Evolutionary conservation across 1,284 basidiomycete species (phyloP).

Genomic region (Stereum hirsutum): DNA sequence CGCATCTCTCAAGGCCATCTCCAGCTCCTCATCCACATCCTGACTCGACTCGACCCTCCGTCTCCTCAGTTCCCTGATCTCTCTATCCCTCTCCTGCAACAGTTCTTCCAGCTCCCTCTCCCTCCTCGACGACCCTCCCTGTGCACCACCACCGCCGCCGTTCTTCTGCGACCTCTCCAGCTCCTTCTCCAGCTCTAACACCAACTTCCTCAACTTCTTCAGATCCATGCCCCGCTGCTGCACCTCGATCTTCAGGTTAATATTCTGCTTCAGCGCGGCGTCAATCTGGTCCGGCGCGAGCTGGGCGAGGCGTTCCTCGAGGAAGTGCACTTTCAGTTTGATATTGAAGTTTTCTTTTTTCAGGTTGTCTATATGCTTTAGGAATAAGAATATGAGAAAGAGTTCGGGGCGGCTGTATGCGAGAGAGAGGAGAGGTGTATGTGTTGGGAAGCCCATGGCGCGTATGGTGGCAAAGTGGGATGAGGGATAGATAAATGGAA

Average conservation of each 20-base stretch:
- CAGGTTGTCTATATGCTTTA: slow-evolving; percentile 83
- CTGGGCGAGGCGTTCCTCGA: slow-evolving; percentile 82
- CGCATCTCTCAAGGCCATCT: slow-evolving; percentile 39
- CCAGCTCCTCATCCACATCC: too few relatives aligned
- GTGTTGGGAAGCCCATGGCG: too few relatives aligned
- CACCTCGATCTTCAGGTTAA: slow-evolving; percentile 89
- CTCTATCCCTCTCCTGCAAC: slow-evolving; percentile 58
- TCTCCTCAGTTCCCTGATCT: slow-evolving; percentile 54
- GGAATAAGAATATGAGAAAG: neutral
- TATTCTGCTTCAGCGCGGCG: slow-evolving; percentile 87
- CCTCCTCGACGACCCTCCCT: slow-evolving; percentile 27
- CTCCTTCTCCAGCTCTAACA: slow-evolving; percentile 77
- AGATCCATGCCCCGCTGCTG: slow-evolving; percentile 87
- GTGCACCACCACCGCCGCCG: too few relatives aligned
- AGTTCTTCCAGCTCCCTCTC: slow-evolving; percentile 65
- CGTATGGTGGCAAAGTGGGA: too few relatives aligned
- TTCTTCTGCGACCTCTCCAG: slow-evolving; percentile 62
- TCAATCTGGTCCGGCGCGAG: slow-evolving; percentile 90
- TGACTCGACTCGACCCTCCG: slow-evolving; percentile 25
- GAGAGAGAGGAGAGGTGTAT: too few relatives aligned
- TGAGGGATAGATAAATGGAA: too few relatives aligned
- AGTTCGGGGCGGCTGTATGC: too few relatives aligned
- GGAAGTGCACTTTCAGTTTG: slow-evolving; percentile 88
- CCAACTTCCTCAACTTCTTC: slow-evolving; percentile 86
- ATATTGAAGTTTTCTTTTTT: slow-evolving; percentile 96